phyloP scores from a whole-genome alignment of 169 alveolate species.

The Cyclospora cayetanensis region DNA sequence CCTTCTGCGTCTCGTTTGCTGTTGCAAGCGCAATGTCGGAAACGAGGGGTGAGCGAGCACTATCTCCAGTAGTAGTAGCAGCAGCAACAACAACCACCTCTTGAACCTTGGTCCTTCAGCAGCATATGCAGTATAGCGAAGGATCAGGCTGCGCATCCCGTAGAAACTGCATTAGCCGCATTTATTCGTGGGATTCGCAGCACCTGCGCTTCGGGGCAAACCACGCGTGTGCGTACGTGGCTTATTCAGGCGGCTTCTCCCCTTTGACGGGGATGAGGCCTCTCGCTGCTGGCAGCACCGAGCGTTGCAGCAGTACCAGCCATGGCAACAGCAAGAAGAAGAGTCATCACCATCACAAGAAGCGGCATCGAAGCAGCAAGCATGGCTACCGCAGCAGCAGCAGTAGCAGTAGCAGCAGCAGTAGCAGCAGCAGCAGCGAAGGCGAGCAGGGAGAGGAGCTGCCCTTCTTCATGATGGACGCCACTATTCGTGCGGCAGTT shows the following conservation, averaged over 20 bases:
- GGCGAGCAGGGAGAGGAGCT: conserved; percentile 41
- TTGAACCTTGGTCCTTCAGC: no score
- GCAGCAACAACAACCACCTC: neutral
- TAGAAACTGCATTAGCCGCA: no score
- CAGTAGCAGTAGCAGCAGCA: neutral
- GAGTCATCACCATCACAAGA: neutral
- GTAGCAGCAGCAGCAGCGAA: neutral
- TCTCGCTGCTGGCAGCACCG: neutral
- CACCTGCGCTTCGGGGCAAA: neutral
- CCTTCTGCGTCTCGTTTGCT: no score
- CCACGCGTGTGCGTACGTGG: neutral
- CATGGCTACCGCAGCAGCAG: neutral
- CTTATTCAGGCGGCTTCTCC: neutral
- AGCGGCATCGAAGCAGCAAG: neutral
- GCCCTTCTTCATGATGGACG: conserved; percentile 70
- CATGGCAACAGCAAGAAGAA: neutral
- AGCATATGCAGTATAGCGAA: no score
- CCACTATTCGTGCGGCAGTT: conserved; percentile 65
- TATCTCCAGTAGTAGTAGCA: neutral
- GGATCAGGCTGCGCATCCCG: no score
- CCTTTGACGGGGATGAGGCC: neutral
- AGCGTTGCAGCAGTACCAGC: neutral
- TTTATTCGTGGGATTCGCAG: no score
- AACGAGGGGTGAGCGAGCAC: neutral
- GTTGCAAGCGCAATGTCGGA: neutral